Base-by-base conservation (phyloP, 768 basidiomycete species). In the Tylopilus balloui region DNA sequence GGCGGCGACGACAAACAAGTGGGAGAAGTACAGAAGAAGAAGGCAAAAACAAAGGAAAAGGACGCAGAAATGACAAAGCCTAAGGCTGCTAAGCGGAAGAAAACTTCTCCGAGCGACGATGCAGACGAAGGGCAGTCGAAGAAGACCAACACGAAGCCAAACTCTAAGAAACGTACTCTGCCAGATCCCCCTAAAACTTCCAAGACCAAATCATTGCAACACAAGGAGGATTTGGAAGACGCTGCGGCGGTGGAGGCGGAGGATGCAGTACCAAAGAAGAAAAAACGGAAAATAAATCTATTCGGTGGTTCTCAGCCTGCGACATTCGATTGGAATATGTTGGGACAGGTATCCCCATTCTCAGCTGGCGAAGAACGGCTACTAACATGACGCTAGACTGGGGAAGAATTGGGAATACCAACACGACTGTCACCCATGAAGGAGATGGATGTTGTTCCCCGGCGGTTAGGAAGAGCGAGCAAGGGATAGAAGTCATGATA, bases 241-340 rank as follows among this genome's bases (percentile, higher is more conserved):
- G 28, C 39, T 6, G 38, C 24, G 12, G 55, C 47, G 14, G 59
- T 14, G 24, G 65, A 59, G 20, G 45, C 62, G 20, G 67, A 64
- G 21, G 67, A 64, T 42, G 56, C 32, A 6, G 68, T 50, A 9
- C 76, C 68, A 14, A 82, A 79, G 68, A 84, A 83, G 71, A 86
- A 84, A 69, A 85, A 80, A 58, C 77, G 83, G 53, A 86, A 81
- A 67, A 79, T 88, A 46, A 80, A 81, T 51, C 55, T 85, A n/a
- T 83, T 83, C 58, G 69, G 71, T 6, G 46, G 66, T 21, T 68
- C 70, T 29, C 67, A 73, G 48, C 70, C 73, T 15, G 52, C 64
- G 15, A 67, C 73, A 15, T 75, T 74, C 40, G 58, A 73, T 20
- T 81, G 81, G 69, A 71, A 74, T 53, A 68, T 74, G 53, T 53